phyloP scores from a whole-genome alignment of 805 yeast genomes.

The Starmerella potacharoeniae region DNA sequence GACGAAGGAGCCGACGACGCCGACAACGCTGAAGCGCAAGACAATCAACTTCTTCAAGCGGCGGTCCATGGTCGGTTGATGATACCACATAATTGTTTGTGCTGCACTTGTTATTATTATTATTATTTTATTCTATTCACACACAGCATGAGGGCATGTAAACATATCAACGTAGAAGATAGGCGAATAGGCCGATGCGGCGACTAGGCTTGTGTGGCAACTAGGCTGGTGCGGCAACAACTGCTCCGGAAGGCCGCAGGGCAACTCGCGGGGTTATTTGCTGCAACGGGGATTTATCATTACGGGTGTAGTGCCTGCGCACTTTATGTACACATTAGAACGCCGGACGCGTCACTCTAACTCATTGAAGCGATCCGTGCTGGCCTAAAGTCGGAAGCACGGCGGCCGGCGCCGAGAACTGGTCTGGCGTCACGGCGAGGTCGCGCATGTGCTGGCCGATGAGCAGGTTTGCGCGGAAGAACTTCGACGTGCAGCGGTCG shows the following conservation, averaged over 20 bases:
- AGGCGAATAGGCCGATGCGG: no score
- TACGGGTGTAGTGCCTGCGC: no score
- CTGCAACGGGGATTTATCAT: no score
- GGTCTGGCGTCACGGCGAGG: conserved; percentile 12
- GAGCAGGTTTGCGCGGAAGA: conserved; percentile 50
- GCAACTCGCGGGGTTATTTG: no score
- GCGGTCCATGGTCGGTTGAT: conserved; percentile 26
- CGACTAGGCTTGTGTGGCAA: no score
- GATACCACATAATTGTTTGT: not conserved
- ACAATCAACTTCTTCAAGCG: conserved; percentile 31
- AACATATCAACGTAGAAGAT: no score
- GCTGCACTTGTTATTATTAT: not conserved
- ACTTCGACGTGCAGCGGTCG: conserved; percentile 79
- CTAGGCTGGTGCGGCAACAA: no score
- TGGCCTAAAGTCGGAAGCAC: conserved; percentile 19
- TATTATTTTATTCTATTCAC: not conserved
- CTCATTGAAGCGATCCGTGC: conserved; percentile 11
- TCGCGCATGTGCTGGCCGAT: conserved; percentile 25
- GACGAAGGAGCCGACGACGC: conserved; percentile 18
- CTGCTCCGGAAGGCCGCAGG: not conserved
- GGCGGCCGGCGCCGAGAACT: conserved; percentile 12
- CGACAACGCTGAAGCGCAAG: conserved; percentile 24
- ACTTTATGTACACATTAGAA: not conserved
- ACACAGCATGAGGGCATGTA: no score
- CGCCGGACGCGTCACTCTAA: not conserved